Base-by-base conservation (phyloP, 2,329 filamentous ascomycete species). In the Stagonosporopsis cucurbitacearum region DNA sequence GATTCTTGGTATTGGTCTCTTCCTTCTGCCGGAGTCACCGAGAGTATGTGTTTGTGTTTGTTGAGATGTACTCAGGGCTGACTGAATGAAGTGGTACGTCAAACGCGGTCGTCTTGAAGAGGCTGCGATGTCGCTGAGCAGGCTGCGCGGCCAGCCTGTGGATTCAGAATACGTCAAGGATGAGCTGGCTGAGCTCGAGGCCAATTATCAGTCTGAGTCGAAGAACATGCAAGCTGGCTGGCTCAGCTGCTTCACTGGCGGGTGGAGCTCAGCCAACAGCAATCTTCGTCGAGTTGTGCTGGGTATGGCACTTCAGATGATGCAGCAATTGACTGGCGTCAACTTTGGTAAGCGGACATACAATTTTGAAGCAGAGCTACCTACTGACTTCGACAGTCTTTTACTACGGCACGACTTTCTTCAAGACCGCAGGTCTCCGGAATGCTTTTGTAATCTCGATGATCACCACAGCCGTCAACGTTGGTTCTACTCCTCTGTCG, bases 391-490 rank as follows among this genome's bases (percentile, higher is more conserved):
- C 2, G 17, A 6, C 8, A 66, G 63, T 70, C 47, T 68, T 75
- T 58, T 78, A 79, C 68, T 81, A 77, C 80, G 91, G 90, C 32
- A 92, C 90, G 30, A 86, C 89, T 57, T 96, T 96, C 86, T 90
- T 96, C 80, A 78, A 89, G 78, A 86, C 87, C 22, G 88, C 89
- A 26, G 88, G 88, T 64, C 91, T 96, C 69, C 65, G 73, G 59
- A 88, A 96, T 81, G 82, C 85, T 39, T 96, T 96, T 84, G 76
- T 96, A 67, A 92, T 95, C 73, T 89, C 88, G 55, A 82, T 96
- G 72, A 84, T 96, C 79, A 94, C 91, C 76, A 95, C 90, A 60
- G 84, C 95, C 50, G 90, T 96, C 81, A 96, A 96, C 79, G 90
- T 95, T 60, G 83, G 79, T 78, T 94, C 90, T 35, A 96, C 92